phyloP scores from a whole-genome alignment of 2,329 filamentous ascomycete genomes.

The Hymenoscyphus occultus region DNA sequence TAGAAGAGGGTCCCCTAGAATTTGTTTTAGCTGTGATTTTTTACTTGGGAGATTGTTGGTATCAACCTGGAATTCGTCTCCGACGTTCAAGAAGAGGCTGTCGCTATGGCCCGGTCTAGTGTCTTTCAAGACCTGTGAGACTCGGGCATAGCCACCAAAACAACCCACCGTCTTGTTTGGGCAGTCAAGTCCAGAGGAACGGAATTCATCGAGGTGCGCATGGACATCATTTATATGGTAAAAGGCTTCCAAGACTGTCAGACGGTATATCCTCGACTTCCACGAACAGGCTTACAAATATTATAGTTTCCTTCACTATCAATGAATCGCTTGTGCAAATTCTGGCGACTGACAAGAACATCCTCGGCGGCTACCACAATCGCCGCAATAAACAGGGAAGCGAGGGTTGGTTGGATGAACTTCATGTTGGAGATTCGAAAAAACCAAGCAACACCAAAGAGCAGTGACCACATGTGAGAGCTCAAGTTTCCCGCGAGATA shows the following conservation, averaged over 20 bases:
- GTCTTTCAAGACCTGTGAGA: constrained; percentile 58
- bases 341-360: constrained; percentile 47
- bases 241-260: constrained; percentile 44
- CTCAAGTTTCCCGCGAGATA: background rate
- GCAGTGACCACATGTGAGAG: background rate
- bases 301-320: constrained; percentile 51
- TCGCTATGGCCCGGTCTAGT: constrained; percentile 56
- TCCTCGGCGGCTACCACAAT: constrained; percentile 38
- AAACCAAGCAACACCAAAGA: background rate
- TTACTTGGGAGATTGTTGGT: background rate
- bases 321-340: constrained; percentile 47
- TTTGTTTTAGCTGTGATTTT: background rate
- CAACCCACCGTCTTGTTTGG: constrained; percentile 54
- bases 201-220: constrained; percentile 62
- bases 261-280: background rate
- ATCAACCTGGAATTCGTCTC: constrained; percentile 56
- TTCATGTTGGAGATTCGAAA: constrained; percentile 11
- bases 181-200: constrained; percentile 60
- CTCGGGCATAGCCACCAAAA: constrained; percentile 62
- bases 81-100: constrained; percentile 61
- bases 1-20: constrained; percentile 64
- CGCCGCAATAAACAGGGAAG: background rate
- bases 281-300: constrained; percentile 38
- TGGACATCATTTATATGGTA: constrained; percentile 71
- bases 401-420: background rate